A percentile compares a stretch with the other conserved stretches of the same genome.
These are phyloP conservation scores for Plicaturopsis crispa DNA, from an alignment of 768 basidiomycete species.

Conservation along the genomic window DNA sequence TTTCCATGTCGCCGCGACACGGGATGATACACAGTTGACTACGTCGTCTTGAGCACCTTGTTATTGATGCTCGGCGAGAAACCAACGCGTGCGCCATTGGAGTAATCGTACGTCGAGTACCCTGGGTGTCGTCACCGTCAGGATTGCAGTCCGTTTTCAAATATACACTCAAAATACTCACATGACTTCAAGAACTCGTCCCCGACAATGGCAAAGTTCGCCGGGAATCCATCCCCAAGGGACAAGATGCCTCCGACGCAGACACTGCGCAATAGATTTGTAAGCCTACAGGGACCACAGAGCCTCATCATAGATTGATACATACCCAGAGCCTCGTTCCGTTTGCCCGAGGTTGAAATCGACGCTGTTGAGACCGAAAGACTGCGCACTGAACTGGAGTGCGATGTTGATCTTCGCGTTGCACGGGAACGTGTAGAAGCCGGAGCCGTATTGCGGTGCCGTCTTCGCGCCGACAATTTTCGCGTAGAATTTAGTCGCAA, in stretches of 20 bases:
- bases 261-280: too few relatives aligned
- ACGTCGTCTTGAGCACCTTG: too few relatives aligned
- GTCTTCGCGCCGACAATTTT: too few relatives aligned
- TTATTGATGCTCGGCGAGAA: slow-evolving; percentile 51
- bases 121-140: slow-evolving; percentile 23
- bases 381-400: slow-evolving; percentile 35
- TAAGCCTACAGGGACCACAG: too few relatives aligned
- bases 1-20: too few relatives aligned
- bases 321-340: slow-evolving; percentile 21
- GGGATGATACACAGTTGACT: too few relatives aligned
- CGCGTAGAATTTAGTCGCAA: slow-evolving; percentile 40
- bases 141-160: too few relatives aligned
- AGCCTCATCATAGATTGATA: slow-evolving; percentile 4
- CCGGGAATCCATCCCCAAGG: slow-evolving; percentile 35
- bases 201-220: slow-evolving; percentile 52
- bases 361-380: slow-evolving; percentile 31
- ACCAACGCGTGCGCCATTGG: slow-evolving; percentile 44
- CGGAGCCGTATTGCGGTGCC: too few relatives aligned
- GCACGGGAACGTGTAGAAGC: slow-evolving; percentile 54
- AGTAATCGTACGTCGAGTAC: slow-evolving; percentile 57
- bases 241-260: slow-evolving; percentile 53
- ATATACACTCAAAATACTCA: too few relatives aligned
- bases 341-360: slow-evolving; percentile 53
- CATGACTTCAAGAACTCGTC: slow-evolving; percentile 65
- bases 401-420: slow-evolving; percentile 22